Evolutionary conservation across 257 asterid species (phyloP), one percentile per base, ranked within the genome.

Genomic region (Nicotiana undulata): DNA sequence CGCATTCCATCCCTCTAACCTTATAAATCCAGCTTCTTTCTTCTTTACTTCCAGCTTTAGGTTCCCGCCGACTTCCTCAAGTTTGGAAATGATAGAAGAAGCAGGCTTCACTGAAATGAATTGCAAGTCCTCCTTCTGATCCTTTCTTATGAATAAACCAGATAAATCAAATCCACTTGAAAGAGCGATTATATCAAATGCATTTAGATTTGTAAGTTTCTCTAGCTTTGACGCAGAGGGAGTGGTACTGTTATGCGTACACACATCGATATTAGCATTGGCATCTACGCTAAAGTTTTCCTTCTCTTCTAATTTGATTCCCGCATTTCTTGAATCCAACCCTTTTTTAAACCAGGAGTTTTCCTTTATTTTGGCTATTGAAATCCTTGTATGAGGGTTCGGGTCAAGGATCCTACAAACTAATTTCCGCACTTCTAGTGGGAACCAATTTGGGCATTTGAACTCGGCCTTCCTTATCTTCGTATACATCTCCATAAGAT

Each of bases 181-280:
- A 67, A 92, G 97, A 32, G 98, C 92, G 44, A 94, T 92, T 67
- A 94, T 92, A 46, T 92, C 97, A 55, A 94, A 94, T 9, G 98
- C 98, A 79, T 94, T 94, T 31, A 92, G 86, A 63, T 65, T 87
- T 61, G 76, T 20, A 11, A 86, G 91, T 26, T 84, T 91, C 82
- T 88, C 88, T 59, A 76, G 81, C 60, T 85, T 85, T 13, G 84
- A 46, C 15, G 15, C 13, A 4, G 60, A 13, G 15, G 37, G 77
- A 44, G 77, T 44, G 77, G 44, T 70, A 70, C 22, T 44, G 59
- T 70, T 22, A 40, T 68, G 20, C 13, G 32, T 37, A 67, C 75
- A 34, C 2, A n/a, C 75, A 32, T 4, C 52, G 37, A 18, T n/a
- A 20, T 0, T 20, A 22, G 40, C 15, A 11, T 46, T 24, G 78